Evolutionary conservation across 768 basidiomycete genomes (phyloP).

Genomic region (Suillus discolor): DNA sequence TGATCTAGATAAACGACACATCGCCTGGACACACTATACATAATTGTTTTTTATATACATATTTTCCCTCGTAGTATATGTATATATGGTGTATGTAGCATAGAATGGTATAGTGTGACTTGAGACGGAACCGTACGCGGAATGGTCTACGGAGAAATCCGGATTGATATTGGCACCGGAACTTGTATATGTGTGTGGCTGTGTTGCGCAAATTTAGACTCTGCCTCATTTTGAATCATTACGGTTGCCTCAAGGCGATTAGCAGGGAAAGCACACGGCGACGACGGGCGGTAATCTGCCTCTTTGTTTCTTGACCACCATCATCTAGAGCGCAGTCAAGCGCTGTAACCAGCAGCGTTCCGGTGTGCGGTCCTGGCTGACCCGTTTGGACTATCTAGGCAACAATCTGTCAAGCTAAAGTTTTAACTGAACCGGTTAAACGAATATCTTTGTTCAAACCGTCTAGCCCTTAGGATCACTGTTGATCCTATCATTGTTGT

Average conservation of each 20-base stretch:
- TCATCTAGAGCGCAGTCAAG: background rate
- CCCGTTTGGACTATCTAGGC: background rate
- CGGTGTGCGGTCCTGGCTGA: slow-evolving; percentile 3
- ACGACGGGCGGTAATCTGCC: background rate
- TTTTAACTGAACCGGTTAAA: background rate
- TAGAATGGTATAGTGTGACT: background rate
- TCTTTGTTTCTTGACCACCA: slow-evolving; percentile 9
- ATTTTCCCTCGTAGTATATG: background rate
- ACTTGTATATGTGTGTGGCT: background rate
- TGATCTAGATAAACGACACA: slow-evolving; percentile 5
- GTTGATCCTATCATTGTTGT: slow-evolving; percentile 8
- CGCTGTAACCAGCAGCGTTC: background rate
- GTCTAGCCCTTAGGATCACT: background rate
- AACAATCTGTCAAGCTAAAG: background rate
- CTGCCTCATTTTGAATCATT: background rate
- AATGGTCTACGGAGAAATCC: background rate
- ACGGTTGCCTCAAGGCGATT: background rate
- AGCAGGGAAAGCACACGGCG: slow-evolving; percentile 5
- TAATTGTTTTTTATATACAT: background rate
- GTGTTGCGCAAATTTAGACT: slow-evolving; percentile 3
- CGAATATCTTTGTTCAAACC: background rate
- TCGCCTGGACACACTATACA: background rate
- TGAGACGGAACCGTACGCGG: too few species aligned
- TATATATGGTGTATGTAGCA: too few species aligned
- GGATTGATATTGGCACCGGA: background rate